Evolutionary conservation across 129 eudicot genomes (phyloP).

Genomic region (Flaveria sonorensis): DNA sequence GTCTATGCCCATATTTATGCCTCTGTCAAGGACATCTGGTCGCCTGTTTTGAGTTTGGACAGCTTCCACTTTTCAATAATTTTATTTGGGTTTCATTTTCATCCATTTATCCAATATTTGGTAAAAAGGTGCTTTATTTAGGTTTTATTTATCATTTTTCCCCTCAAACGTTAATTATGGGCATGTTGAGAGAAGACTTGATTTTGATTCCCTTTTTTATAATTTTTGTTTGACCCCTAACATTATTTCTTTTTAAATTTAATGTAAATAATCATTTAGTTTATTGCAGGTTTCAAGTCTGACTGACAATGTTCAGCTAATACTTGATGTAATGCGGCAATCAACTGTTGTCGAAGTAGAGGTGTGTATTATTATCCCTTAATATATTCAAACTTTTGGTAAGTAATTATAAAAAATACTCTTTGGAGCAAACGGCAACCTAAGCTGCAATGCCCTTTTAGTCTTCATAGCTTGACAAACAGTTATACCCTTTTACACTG

Average conservation of each 20-base stretch:
- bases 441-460: not conserved
- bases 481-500: not conserved
- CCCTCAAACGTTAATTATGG: not conserved
- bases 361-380: conserved; percentile 34
- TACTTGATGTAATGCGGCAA: conserved; percentile 48
- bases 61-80: not conserved
- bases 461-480: not conserved
- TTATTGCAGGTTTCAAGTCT: conserved; percentile 49
- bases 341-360: conserved; percentile 63
- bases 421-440: not conserved
- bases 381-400: conserved; percentile 1
- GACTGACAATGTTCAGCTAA: conserved; percentile 53
- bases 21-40: not conserved
- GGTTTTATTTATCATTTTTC: not conserved
- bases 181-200: conserved; percentile 8
- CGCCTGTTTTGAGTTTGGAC: not conserved
- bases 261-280: not conserved
- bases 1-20: not conserved
- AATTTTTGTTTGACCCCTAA: not conserved
- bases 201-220: not conserved
- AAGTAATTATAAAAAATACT: not conserved
- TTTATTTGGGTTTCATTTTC: not conserved
- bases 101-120: not conserved
- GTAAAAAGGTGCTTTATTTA: not conserved
- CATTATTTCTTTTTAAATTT: not conserved